phyloP scores from a whole-genome alignment of 1,284 basidiomycete species.

The Cryptococcus amylolentus region DNA sequence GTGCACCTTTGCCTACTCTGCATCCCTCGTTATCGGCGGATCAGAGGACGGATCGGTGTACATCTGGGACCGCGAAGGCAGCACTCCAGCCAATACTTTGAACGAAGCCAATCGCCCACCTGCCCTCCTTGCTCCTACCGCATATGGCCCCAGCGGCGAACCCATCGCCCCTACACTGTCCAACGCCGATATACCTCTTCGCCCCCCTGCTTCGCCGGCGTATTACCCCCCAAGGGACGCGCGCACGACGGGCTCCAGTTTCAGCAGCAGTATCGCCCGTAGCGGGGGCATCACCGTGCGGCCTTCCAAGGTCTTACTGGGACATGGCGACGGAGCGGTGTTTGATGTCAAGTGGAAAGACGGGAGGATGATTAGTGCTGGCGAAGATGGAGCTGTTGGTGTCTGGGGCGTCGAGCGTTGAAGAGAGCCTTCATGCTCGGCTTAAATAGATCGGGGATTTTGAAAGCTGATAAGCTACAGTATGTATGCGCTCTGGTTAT shows the following conservation, averaged over 20 bases:
- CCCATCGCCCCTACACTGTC: no score
- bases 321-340: constrained; percentile 41
- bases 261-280: constrained; percentile 1
- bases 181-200: no score
- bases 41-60: constrained; percentile 50
- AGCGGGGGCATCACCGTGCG: constrained; percentile 19
- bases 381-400: constrained; percentile 52
- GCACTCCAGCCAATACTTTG: neutral
- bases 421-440: neutral
- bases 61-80: constrained; percentile 41
- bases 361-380: constrained; percentile 47
- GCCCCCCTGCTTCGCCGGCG: constrained; percentile 14
- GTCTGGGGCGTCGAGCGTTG: constrained; percentile 40
- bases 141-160: no score
- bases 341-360: constrained; percentile 52
- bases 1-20: constrained; percentile 48
- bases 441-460: no score
- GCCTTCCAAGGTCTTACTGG: constrained; percentile 34
- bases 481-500: no score
- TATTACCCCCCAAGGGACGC: constrained; percentile 31
- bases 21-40: constrained; percentile 49
- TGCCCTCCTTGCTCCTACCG: neutral
- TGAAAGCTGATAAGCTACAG: no score
- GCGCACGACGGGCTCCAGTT: neutral
- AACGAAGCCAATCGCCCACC: neutral